Percentiles rank a stretch among this genome's conserved stretches.
Conservation (phyloP, 208 protist species). For the Leptomonas pyrrhocoris region DNA sequence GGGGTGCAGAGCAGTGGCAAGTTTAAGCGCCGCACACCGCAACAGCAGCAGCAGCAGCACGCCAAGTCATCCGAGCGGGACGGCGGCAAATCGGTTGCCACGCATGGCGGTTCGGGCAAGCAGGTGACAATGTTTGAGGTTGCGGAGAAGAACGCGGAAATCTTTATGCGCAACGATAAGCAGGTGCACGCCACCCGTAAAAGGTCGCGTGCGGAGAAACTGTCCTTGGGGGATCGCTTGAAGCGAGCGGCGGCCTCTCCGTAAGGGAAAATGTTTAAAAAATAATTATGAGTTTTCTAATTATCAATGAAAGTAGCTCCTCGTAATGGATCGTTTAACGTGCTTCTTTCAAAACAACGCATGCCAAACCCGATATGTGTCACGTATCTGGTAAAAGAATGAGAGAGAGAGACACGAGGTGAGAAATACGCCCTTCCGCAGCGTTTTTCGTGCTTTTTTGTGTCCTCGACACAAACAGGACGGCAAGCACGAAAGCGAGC, state of each 20-base stretch:
- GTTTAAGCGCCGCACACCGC: conserved; percentile 11
- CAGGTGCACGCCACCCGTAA: conserved; percentile 78
- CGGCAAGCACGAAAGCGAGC: no score
- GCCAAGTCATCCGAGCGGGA: conserved; percentile 17
- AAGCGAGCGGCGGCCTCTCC: conserved; percentile 27
- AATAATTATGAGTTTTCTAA: no score
- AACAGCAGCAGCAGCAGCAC: conserved; percentile 9
- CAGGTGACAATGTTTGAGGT: conserved; percentile 83
- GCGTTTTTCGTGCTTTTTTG: no score
- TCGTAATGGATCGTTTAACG: not conserved
- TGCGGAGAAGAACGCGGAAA: conserved; percentile 40
- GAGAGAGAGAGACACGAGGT: no score
- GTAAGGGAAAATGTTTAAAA: not conserved
- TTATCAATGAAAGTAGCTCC: no score
- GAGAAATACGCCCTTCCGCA: not conserved
- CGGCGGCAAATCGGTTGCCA: conserved; percentile 1
- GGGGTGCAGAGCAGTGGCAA: conserved; percentile 84
- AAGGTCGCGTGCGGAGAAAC: conserved; percentile 64
- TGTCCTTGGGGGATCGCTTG: conserved; percentile 79
- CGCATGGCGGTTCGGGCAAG: conserved; percentile 11
- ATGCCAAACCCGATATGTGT: no score
- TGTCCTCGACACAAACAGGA: no score
- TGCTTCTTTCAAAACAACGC: not conserved
- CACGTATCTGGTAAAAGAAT: no score
- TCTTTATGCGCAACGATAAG: conserved; percentile 75